Evolutionary conservation across 208 protist genomes (phyloP).

Genomic region (Trypanosoma caninum): DNA sequence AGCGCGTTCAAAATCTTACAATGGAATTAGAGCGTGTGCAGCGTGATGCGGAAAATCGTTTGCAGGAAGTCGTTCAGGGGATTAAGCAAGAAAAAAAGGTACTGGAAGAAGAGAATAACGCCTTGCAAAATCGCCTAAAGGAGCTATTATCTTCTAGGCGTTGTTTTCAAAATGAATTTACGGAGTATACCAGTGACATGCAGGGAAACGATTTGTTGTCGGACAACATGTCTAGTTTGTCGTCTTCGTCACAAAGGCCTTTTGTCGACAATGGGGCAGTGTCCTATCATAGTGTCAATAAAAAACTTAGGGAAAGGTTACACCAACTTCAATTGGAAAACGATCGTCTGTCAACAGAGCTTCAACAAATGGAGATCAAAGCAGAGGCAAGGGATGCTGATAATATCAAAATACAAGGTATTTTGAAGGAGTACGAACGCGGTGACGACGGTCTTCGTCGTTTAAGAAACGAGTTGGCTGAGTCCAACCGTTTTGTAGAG

Average conservation of each 20-base stretch:
- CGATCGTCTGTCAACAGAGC: constrained; percentile 58
- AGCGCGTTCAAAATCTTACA: constrained; percentile 32
- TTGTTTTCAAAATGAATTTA: neutral
- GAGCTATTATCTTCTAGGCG: neutral
- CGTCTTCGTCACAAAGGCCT: neutral
- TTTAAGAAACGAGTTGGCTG: constrained; percentile 53
- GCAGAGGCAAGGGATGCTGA: constrained; percentile 66
- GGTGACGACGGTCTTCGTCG: constrained; percentile 67
- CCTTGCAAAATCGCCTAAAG: constrained; percentile 41
- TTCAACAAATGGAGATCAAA: constrained; percentile 64
- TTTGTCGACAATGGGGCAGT: neutral
- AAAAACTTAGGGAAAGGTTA: constrained; percentile 14
- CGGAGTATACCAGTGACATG: constrained; percentile 10
- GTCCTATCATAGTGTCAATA: neutral
- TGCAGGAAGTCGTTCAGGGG: constrained; percentile 45
- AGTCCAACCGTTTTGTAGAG: constrained; percentile 60
- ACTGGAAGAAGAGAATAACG: constrained; percentile 43
- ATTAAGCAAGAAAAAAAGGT: constrained; percentile 37
- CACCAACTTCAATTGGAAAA: constrained; percentile 66
- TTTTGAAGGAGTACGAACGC: constrained; percentile 74
- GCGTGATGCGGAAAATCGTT: constrained; percentile 37
- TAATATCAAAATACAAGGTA: constrained; percentile 43
- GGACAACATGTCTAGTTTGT: neutral
- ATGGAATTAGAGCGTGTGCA: constrained; percentile 40
- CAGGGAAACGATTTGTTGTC: neutral